These are phyloP conservation scores for Massarina eburnea DNA, from an alignment of 2,329 filamentous ascomycete species.

Conservation along the genomic window DNA sequence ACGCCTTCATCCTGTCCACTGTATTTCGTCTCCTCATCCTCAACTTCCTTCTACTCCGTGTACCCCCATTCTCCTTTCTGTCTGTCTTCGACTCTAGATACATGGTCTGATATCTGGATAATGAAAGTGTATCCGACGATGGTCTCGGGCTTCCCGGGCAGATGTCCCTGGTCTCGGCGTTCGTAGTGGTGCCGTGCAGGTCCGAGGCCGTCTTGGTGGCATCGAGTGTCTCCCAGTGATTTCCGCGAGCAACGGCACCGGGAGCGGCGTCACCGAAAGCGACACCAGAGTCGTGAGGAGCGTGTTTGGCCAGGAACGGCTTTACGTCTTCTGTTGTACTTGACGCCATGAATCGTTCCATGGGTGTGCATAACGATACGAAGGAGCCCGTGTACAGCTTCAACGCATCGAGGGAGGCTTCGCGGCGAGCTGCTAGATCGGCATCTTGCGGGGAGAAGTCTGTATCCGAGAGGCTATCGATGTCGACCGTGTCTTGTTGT, in stretches of 20 bases:
- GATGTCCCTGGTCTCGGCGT: slow-evolving; percentile 13
- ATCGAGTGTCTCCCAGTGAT: slow-evolving; percentile 24
- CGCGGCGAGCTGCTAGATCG: slow-evolving; percentile 23
- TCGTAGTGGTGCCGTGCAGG: slow-evolving; percentile 16
- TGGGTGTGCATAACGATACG: slow-evolving; percentile 30
- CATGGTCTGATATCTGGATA: slow-evolving; percentile 17
- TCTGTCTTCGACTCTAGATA: slow-evolving; percentile 15
- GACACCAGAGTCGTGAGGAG: slow-evolving; percentile 10
- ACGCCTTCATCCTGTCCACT: slow-evolving; percentile 8
- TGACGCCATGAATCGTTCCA: slow-evolving; percentile 25
- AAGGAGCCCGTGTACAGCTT: slow-evolving; percentile 37
- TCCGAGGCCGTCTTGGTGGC: slow-evolving; percentile 26
- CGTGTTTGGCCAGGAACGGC: slow-evolving; percentile 14
- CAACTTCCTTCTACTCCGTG: slow-evolving; percentile 26
- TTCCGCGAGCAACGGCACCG: background rate
- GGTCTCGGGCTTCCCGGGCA: slow-evolving; percentile 27
- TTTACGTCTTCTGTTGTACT: slow-evolving; percentile 19
- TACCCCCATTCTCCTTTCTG: slow-evolving; percentile 10
- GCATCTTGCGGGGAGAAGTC: slow-evolving; percentile 18
- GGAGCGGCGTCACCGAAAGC: slow-evolving; percentile 13
- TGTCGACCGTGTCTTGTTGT: slow-evolving; percentile 18
- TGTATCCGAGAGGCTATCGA: slow-evolving; percentile 24
- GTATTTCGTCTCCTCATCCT: slow-evolving; percentile 21
- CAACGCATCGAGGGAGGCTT: slow-evolving; percentile 31
- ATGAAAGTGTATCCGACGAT: slow-evolving; percentile 35